Evolutionary conservation across 805 yeast species (phyloP).

Genomic region (Groenewaldozyma tartarivorans): DNA sequence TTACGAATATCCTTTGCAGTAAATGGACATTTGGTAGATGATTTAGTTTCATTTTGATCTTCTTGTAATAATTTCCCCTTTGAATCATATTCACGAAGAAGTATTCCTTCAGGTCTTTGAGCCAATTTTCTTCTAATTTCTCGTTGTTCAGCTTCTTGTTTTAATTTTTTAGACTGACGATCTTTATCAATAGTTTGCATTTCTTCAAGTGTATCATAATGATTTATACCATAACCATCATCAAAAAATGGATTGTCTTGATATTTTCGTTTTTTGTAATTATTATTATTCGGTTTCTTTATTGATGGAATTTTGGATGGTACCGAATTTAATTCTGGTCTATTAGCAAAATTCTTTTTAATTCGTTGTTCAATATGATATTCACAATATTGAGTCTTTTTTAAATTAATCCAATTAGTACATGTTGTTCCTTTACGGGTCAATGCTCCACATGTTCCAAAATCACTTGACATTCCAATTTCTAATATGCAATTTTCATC

Average conservation of each 20-base stretch:
- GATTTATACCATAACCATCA: slow-evolving; percentile 6
- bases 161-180: slow-evolving; percentile 22
- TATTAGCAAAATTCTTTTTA: slow-evolving; percentile 41
- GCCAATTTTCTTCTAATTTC: slow-evolving; percentile 29
- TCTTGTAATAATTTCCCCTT: slow-evolving; percentile 14
- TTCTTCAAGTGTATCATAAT: background rate
- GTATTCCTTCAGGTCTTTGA: slow-evolving; percentile 17
- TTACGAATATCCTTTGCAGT: slow-evolving; percentile 17
- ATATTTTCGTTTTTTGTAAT: slow-evolving; percentile 6
- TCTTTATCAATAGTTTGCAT: slow-evolving; percentile 15
- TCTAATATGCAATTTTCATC: slow-evolving; percentile 50
- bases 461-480: slow-evolving; percentile 59
- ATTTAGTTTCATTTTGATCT: slow-evolving; percentile 3
- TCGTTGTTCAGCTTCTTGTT: slow-evolving; percentile 19
- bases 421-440: slow-evolving; percentile 47
- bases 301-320: slow-evolving; percentile 49
- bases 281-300: too few relatives aligned
- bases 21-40: slow-evolving; percentile 7
- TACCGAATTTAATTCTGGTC: slow-evolving; percentile 67
- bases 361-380: slow-evolving; percentile 58
- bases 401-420: slow-evolving; percentile 47
- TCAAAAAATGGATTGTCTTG: background rate
- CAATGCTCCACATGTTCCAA: slow-evolving; percentile 54
- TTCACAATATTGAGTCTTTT: slow-evolving; percentile 50
- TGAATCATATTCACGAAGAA: slow-evolving; percentile 18